Evolutionary conservation across 768 basidiomycete species (phyloP), one percentile per base, ranked within the genome.

Genomic region (Naganishia vishniacii): DNA sequence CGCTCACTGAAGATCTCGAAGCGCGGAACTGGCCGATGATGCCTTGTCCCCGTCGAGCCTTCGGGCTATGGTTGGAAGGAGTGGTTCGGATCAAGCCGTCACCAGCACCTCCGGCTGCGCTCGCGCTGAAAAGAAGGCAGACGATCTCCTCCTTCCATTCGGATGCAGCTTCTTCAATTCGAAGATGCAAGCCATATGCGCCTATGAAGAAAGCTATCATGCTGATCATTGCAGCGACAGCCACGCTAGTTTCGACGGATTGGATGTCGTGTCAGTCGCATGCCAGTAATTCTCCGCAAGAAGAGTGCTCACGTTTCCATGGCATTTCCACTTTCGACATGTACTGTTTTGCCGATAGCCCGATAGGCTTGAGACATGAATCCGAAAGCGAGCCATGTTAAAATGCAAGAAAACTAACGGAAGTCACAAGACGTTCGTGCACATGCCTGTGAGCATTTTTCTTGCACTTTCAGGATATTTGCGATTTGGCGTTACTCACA

Each of bases 371-470:
- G 61, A 31, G 70, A 42, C 6, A 67, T 71, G 1, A 73, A 62
- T 0, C 72, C 74, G 47, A 72, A 74, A 2, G 74, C 74, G 20
- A 77, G 41, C 76, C 76, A 77, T n/a, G 67, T 69, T 3, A 77
- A 62, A 9, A 77, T 69, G 48, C 73, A 72, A 3, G 72, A 74
- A 48, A 77, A 77, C 65, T 67, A 28, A 45, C 12, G n/a, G n/a
- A n/a, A n/a, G n/a, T n/a, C n/a, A n/a, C n/a, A n/a, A n/a, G n/a
- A n/a, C n/a, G n/a, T n/a, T n/a, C n/a, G n/a, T n/a, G n/a, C n/a
- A n/a, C n/a, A n/a, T n/a, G n/a, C n/a, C n/a, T n/a, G n/a, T n/a
- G n/a, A n/a, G n/a, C n/a, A n/a, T n/a, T n/a, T n/a, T n/a, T n/a
- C n/a, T n/a, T n/a, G n/a, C n/a, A n/a, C n/a, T n/a, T n/a, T n/a